phyloP scores from a whole-genome alignment of 768 basidiomycete species.

The Dioszegia crocea region DNA sequence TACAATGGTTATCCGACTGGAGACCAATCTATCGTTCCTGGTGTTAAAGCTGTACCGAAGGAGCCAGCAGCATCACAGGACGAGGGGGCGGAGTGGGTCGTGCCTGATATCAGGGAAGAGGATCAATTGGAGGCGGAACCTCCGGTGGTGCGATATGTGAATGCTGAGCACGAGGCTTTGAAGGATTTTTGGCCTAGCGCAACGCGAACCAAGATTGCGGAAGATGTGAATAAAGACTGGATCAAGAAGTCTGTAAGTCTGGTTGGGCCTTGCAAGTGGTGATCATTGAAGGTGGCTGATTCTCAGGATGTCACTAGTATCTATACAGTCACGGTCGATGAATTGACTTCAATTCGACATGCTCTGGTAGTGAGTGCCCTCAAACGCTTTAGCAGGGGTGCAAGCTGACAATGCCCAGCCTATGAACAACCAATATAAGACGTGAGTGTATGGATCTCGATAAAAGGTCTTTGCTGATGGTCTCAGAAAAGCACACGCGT shows the following conservation, averaged over 20 bases:
- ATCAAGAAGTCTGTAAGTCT: constrained; percentile 16
- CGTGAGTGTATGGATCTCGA: too few species aligned
- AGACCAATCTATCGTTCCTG: background rate
- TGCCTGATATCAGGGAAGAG: constrained; percentile 7
- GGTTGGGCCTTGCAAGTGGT: background rate
- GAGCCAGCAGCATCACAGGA: too few species aligned
- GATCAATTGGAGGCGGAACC: constrained; percentile 1
- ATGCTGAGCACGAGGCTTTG: background rate
- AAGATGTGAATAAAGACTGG: background rate
- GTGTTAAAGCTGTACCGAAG: too few species aligned
- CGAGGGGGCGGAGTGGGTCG: background rate
- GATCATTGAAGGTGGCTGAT: background rate
- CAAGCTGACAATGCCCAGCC: too few species aligned
- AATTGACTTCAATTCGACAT: background rate
- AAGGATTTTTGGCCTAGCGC: constrained; percentile 12
- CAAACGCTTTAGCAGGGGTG: too few species aligned
- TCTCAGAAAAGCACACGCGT: background rate
- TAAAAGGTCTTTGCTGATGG: background rate
- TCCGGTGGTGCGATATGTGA: background rate
- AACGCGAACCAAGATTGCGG: background rate
- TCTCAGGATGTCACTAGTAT: constrained; percentile 18
- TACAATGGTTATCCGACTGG: background rate
- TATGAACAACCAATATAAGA: too few species aligned
- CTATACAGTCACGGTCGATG: background rate
- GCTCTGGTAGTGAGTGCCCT: too few species aligned